These are phyloP conservation scores for Rhipidocladum racemiflorum DNA, from an alignment of 176 grass and related monocot genomes.

Conservation along the genomic window DNA sequence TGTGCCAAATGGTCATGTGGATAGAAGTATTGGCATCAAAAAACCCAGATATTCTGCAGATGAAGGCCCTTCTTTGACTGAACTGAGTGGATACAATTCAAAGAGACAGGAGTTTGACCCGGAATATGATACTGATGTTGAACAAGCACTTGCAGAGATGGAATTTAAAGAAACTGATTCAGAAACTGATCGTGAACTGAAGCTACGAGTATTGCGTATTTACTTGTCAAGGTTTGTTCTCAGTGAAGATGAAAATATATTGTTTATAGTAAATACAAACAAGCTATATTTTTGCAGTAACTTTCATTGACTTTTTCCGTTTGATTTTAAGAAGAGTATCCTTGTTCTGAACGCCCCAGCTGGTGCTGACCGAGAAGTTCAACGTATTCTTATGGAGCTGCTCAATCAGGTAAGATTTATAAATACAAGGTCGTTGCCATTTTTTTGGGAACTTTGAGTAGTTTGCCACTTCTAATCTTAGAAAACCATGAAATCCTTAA, in stretches of 20 bases:
- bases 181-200: constrained; percentile 81
- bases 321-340: constrained; percentile 1
- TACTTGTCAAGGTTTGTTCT: constrained; percentile 74
- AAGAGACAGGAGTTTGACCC: constrained; percentile 98
- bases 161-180: constrained; percentile 94
- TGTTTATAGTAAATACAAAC: not conserved
- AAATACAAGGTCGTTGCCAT: not conserved
- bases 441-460: not conserved
- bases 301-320: not conserved
- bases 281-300: not conserved
- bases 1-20: constrained; percentile 61
- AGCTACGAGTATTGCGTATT: constrained; percentile 79
- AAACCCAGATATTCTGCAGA: constrained; percentile 91
- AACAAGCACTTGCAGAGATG: constrained; percentile 95
- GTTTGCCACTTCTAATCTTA: not conserved
- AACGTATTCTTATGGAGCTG: constrained; percentile 98
- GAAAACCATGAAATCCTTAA: not conserved
- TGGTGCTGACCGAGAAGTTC: constrained; percentile 94
- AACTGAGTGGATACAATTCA: constrained; percentile 85
- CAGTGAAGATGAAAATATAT: not conserved
- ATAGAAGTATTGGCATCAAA: constrained; percentile 90
- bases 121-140: constrained; percentile 95
- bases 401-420: constrained; percentile 80
- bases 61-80: constrained; percentile 86
- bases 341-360: no score